Evolutionary conservation across 441 rosid species (phyloP).

Genomic region (Monsonia emarginata): DNA sequence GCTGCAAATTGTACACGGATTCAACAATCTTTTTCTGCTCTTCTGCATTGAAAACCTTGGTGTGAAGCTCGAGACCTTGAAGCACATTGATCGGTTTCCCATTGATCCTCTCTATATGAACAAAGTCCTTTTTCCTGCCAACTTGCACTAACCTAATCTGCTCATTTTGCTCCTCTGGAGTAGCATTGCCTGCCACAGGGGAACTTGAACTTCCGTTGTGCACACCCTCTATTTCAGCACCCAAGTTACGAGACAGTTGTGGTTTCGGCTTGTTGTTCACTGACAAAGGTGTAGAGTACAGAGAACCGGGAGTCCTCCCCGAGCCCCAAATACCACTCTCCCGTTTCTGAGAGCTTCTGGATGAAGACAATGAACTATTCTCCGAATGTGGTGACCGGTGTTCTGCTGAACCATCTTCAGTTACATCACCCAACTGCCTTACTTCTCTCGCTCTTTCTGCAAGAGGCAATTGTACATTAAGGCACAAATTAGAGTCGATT

Average conservation of each 20-base stretch:
- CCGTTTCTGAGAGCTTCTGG: background rate
- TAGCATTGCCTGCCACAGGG: slow-evolving; percentile 7
- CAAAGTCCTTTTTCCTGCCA: slow-evolving; percentile 29
- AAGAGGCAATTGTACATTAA: background rate
- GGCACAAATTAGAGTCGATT: too few relatives aligned
- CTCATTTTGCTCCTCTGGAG: slow-evolving; percentile 28
- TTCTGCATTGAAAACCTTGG: slow-evolving; percentile 24
- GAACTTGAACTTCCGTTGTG: slow-evolving; percentile 11
- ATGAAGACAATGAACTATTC: slow-evolving; percentile 4
- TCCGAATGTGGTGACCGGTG: background rate
- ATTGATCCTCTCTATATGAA: slow-evolving; percentile 22
- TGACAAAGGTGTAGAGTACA: background rate
- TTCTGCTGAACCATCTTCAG: background rate
- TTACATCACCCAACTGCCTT: background rate
- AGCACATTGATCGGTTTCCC: slow-evolving; percentile 28
- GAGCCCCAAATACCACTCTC: background rate
- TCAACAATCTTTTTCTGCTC: slow-evolving; percentile 35
- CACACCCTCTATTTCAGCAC: slow-evolving; percentile 17
- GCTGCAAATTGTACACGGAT: slow-evolving; percentile 26
- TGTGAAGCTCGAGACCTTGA: slow-evolving; percentile 36
- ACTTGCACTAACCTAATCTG: slow-evolving; percentile 19
- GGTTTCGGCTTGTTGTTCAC: slow-evolving; percentile 6
- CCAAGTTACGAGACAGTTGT: background rate
- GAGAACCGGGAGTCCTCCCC: background rate
- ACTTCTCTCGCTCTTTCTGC: background rate